Percentiles rank a stretch among this genome's conserved stretches.
phyloP scores from a whole-genome alignment of 202 grass and related monocot genomes.

The Panicum hallii region DNA sequence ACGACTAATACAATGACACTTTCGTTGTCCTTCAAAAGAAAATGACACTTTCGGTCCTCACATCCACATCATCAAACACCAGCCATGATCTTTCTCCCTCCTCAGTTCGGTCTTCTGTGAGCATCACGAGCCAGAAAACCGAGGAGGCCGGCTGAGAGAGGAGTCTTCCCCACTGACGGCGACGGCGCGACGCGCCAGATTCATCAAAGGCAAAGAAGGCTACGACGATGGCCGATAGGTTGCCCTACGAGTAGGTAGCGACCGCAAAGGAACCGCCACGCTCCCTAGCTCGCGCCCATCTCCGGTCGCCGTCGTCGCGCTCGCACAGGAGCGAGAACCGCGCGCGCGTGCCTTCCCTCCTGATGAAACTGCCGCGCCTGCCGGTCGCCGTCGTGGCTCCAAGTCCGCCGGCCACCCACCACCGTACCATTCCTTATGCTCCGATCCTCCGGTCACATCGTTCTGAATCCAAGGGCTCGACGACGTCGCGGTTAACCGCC shows the following conservation, averaged over 20 bases:
- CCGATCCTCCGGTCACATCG: conserved; percentile 22
- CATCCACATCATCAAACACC: not conserved
- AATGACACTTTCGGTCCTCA: not conserved
- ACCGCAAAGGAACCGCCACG: not conserved
- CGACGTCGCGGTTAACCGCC: not conserved
- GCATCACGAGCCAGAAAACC: not conserved
- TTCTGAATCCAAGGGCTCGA: conserved; percentile 21
- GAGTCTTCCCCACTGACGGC: not conserved
- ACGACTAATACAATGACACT: not conserved
- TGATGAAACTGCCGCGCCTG: not conserved
- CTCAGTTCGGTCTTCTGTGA: not conserved
- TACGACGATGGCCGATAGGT: not conserved
- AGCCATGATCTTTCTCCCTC: not conserved
- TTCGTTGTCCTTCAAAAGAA: not conserved
- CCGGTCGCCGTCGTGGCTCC: conserved; percentile 12
- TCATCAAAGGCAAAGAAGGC: not conserved
- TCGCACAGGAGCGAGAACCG: not conserved
- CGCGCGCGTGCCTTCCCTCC: not conserved
- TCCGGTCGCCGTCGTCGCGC: not conserved
- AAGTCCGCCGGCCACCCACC: not conserved
- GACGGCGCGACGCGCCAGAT: not conserved
- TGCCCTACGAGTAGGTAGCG: not conserved
- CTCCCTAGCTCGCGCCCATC: not conserved
- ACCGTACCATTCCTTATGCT: not conserved
- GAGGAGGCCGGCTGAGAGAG: not conserved